phyloP scores from a whole-genome alignment of 768 basidiomycete genomes.

The Boletus coccyginus region DNA sequence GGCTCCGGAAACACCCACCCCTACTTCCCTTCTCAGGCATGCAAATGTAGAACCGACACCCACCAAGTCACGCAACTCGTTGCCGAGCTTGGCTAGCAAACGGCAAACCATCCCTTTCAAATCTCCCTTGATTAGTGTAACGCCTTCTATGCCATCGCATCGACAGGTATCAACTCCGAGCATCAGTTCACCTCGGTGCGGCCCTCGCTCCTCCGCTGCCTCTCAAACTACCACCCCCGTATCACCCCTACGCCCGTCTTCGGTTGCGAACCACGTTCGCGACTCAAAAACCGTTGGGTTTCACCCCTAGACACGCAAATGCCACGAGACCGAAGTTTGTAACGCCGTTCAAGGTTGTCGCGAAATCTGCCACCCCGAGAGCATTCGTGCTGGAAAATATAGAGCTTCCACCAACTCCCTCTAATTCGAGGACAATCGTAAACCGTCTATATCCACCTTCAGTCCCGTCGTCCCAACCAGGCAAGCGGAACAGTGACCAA shows the following conservation, averaged over 20 bases:
- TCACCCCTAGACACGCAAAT: slow-evolving; percentile 23
- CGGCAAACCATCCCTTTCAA: slow-evolving; percentile 41
- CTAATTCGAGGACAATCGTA: background rate
- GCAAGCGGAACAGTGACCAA: slow-evolving; percentile 5
- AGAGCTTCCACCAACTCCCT: background rate
- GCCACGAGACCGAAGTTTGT: slow-evolving; percentile 43
- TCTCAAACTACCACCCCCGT: slow-evolving; percentile 18
- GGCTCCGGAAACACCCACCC: slow-evolving; percentile 40
- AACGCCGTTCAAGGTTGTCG: slow-evolving; percentile 60
- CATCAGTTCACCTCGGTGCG: slow-evolving; percentile 18
- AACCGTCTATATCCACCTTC: slow-evolving; percentile 27
- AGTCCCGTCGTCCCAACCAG: background rate
- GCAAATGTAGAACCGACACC: slow-evolving; percentile 20
- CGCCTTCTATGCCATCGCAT: slow-evolving; percentile 2
- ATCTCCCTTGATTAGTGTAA: slow-evolving; percentile 39
- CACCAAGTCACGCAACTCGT: slow-evolving; percentile 10
- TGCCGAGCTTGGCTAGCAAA: slow-evolving; percentile 10
- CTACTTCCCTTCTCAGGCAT: slow-evolving; percentile 27
- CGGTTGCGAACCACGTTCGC: slow-evolving; percentile 11
- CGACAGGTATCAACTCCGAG: slow-evolving; percentile 31
- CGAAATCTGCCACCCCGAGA: slow-evolving; percentile 39
- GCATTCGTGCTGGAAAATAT: background rate
- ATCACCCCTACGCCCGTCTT: slow-evolving; percentile 37
- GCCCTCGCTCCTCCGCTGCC: slow-evolving; percentile 1
- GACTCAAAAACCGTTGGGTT: slow-evolving; percentile 22